Evolutionary conservation across 2,329 filamentous ascomycete species (phyloP), one percentile per base, ranked within the genome.

Genomic region (Beauveria sp.): DNA sequence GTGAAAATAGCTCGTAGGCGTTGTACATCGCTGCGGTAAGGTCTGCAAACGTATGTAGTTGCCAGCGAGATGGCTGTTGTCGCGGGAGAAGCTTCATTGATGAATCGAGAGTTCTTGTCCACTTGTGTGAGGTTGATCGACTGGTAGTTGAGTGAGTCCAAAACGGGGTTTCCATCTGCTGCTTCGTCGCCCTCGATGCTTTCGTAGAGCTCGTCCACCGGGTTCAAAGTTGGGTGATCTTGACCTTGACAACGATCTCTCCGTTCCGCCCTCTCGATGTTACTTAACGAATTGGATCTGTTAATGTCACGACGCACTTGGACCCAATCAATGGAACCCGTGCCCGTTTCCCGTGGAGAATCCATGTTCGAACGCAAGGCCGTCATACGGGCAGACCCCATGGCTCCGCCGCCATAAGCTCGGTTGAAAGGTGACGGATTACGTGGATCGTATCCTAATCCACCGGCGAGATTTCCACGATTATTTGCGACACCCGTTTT

Each of bases 261-360:
- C 60, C 93, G 82, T 71, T 99, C 95, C 45, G 86, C 81, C 22
- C 88, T 84, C 76, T 99, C 95, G 66, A 93, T 95, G 64, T 87
- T 88, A 74, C 93, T 96, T 43, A 97, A 80, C 0, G 93, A 95
- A 70, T 96, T 98, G 3, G 93, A 96, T 42, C 95, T 85, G 73
- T 99, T 98, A 52, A 99, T 89, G 74, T 99, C 96, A 51, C 95
- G 86, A 42, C 95, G 88, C 24, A 98, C 92, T 72, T 98, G 93
- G n/a, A 99, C 92, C 93, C 95, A 99, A 72, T 98, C 93, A 16
- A 90, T 83, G 1, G 80, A 78, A 12, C 77, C 77, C 22, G 77
- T 67, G 43, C 78, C 82, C 7, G 89, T 74, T 20, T 96, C 91
- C 61, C 84, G 82, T 16, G 86, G 83, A 5, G 82, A 76, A 64